Conservation (phyloP, 116 monocot genomes). For the Dioscorea cayenensis region DNA sequence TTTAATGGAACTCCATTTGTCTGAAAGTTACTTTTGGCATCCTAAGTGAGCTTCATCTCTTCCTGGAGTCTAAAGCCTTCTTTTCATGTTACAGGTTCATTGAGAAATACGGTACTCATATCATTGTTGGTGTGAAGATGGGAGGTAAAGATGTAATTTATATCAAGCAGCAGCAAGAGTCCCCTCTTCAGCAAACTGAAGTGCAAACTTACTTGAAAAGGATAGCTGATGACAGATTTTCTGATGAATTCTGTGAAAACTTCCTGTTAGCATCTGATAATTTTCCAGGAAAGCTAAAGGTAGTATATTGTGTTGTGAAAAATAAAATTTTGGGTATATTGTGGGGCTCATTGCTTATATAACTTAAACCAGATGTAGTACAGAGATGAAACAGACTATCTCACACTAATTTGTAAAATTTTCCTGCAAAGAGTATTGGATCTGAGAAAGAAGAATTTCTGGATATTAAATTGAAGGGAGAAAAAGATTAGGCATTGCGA, state of each 20-base stretch:
- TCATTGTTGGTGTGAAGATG: slow-evolving; percentile 50
- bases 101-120: slow-evolving; percentile 70
- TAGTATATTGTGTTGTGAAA: slow-evolving; percentile 1
- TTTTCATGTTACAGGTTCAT: slow-evolving; percentile 45
- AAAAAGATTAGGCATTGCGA: background rate
- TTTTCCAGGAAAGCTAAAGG: slow-evolving; percentile 26
- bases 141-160: slow-evolving; percentile 66
- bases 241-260: slow-evolving; percentile 21
- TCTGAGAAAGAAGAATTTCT: background rate
- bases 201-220: slow-evolving; percentile 46
- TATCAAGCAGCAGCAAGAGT: slow-evolving; percentile 53
- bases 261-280: slow-evolving; percentile 6
- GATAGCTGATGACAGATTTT: slow-evolving; percentile 45
- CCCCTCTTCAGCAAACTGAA: slow-evolving; percentile 47
- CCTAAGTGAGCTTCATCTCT: background rate
- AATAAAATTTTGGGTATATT: no score
- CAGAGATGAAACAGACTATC: no score
- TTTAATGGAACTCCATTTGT: no score
- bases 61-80: slow-evolving; percentile 1
- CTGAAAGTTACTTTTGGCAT: background rate
- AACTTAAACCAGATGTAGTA: no score
- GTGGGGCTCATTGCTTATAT: no score
- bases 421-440: background rate
- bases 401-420: background rate
- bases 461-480: background rate